Evolutionary conservation across 768 basidiomycete species (phyloP).

Genomic region (Lentinula aciculospora): DNA sequence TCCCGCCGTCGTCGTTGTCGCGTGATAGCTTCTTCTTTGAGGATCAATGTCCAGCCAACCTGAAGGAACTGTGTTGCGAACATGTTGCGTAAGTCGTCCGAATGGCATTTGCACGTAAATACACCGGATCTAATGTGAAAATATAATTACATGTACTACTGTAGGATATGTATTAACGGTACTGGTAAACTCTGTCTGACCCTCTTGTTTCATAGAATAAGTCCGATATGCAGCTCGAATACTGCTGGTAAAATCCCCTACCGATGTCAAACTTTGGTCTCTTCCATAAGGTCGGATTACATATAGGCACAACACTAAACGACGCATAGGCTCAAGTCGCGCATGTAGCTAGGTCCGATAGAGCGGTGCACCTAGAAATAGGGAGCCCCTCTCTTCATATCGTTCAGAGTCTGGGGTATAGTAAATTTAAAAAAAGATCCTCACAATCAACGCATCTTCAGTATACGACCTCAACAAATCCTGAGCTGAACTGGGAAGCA

Average conservation of each 20-base stretch:
- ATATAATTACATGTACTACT: background rate
- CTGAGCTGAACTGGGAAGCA: no score
- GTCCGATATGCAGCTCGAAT: background rate
- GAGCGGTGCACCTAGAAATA: no score
- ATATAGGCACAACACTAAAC: background rate
- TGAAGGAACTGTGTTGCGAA: background rate
- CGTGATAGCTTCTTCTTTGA: background rate
- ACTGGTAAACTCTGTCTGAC: no score
- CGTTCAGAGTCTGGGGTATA: no score
- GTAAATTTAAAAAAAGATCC: no score
- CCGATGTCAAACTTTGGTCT: background rate
- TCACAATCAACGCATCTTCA: no score
- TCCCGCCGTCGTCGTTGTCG: background rate
- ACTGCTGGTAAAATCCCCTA: background rate
- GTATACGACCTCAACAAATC: no score
- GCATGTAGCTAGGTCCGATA: background rate
- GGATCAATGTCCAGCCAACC: background rate
- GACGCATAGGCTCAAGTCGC: background rate
- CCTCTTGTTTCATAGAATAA: background rate
- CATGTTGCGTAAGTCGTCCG: no score
- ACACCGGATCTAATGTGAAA: background rate
- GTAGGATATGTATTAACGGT: no score
- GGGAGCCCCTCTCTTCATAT: no score
- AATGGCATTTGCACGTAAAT: constrained; percentile 5
- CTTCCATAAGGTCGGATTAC: background rate